Conservation (phyloP, 768 basidiomycete species). For the Pilatotrama ljubarskyi region DNA sequence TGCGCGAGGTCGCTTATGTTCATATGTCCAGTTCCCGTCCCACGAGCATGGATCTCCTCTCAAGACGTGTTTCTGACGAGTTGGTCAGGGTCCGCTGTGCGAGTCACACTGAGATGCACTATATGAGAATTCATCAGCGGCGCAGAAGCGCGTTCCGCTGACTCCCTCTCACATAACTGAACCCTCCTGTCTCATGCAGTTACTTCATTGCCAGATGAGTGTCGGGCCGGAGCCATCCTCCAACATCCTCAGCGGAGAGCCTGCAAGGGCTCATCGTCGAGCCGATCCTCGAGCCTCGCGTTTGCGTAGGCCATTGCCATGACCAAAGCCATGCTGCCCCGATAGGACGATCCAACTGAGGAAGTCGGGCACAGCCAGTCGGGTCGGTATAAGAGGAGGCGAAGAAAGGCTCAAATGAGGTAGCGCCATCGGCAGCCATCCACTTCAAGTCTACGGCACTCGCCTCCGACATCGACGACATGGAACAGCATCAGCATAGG, state of each 20-base stretch:
- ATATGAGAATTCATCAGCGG: neutral
- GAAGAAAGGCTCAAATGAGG: too few species aligned
- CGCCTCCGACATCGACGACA: neutral
- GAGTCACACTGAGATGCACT: conserved; percentile 7
- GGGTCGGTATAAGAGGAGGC: neutral
- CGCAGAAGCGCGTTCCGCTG: neutral
- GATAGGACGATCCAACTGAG: conserved; percentile 1
- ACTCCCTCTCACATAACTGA: neutral
- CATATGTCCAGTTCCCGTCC: neutral
- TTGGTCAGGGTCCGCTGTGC: conserved; percentile 1
- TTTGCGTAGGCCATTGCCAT: neutral
- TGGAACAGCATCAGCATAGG: conserved; percentile 19
- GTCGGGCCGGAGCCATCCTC: neutral
- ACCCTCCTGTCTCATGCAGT: conserved; percentile 5
- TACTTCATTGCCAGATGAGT: conserved; percentile 2
- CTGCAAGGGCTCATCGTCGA: conserved; percentile 3
- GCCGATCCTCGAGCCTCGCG: conserved; percentile 10
- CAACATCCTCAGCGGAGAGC: neutral
- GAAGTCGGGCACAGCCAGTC: neutral
- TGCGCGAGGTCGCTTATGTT: too few species aligned
- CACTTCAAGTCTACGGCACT: neutral
- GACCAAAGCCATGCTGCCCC: neutral
- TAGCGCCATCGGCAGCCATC: neutral
- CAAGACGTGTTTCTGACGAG: neutral
- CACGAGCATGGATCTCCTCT: neutral